These are phyloP conservation scores for Taiwanofungus camphoratus DNA, from an alignment of 1,284 basidiomycete species.

Conservation along the genomic window DNA sequence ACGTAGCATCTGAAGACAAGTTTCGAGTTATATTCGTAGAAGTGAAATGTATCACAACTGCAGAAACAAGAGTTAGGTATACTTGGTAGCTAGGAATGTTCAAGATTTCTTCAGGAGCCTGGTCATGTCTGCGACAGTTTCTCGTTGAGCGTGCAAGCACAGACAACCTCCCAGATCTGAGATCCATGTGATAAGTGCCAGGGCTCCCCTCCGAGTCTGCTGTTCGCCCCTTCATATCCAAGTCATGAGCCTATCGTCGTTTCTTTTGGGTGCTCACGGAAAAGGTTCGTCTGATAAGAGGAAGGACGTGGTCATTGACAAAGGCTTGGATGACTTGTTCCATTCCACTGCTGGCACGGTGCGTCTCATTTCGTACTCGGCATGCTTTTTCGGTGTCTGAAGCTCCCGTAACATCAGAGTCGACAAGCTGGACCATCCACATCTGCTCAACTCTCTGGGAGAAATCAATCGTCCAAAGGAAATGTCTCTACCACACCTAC, in stretches of 20 bases:
- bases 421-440: conserved; percentile 9
- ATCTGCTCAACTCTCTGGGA: not conserved
- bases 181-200: too few species aligned
- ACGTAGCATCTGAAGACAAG: too few species aligned
- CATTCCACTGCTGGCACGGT: conserved; percentile 26
- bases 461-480: not conserved
- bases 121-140: too few species aligned
- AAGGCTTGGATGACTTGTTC: conserved; percentile 30
- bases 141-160: too few species aligned
- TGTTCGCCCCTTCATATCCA: too few species aligned
- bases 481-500: not conserved
- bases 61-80: too few species aligned
- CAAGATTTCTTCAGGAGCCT: too few species aligned
- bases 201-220: too few species aligned
- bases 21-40: too few species aligned
- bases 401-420: not conserved
- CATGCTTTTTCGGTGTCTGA: conserved; percentile 1
- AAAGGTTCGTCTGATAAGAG: conserved; percentile 12
- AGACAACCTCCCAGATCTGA: too few species aligned
- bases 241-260: conserved; percentile 31
- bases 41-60: too few species aligned
- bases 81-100: too few species aligned
- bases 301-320: conserved; percentile 26
- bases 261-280: conserved; percentile 20
- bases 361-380: conserved; percentile 7